Evolutionary conservation across 2,329 filamentous ascomycete genomes (phyloP).

Genomic region (Sporothrix phasma): DNA sequence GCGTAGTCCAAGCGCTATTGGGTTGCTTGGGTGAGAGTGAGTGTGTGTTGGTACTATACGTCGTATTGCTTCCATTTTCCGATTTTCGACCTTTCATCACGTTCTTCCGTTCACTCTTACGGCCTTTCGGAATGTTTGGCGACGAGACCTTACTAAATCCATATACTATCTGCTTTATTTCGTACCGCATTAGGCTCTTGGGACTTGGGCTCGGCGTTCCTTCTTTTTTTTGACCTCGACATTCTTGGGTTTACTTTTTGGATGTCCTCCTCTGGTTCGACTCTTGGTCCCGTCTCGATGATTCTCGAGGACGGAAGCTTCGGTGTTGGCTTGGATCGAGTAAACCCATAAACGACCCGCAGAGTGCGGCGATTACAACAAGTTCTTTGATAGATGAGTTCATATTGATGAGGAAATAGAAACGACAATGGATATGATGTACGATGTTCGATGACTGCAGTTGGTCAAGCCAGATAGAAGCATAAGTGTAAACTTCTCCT

Average conservation of each 20-base stretch:
- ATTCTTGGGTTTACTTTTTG: neutral
- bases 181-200: neutral
- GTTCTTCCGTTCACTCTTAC: neutral
- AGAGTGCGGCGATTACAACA: neutral
- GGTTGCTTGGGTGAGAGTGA: too few relatives aligned
- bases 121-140: neutral
- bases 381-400: neutral
- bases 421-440: neutral
- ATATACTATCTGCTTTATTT: neutral
- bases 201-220: neutral
- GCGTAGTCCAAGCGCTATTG: neutral
- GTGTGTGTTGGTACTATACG: too few relatives aligned
- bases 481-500: too few relatives aligned
- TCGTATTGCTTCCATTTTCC: neutral
- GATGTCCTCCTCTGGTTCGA: too few relatives aligned
- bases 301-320: neutral
- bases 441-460: neutral
- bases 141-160: neutral
- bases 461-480: neutral
- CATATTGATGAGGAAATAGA: neutral
- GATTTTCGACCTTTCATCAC: too few relatives aligned
- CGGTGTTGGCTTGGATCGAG: neutral
- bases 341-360: neutral
- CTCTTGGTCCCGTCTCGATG: neutral
- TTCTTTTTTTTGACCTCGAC: neutral